Evolutionary conservation across 2,329 filamentous ascomycete genomes (phyloP), one percentile per base, ranked within the genome.

Genomic region (Amauroascus verrucosus): DNA sequence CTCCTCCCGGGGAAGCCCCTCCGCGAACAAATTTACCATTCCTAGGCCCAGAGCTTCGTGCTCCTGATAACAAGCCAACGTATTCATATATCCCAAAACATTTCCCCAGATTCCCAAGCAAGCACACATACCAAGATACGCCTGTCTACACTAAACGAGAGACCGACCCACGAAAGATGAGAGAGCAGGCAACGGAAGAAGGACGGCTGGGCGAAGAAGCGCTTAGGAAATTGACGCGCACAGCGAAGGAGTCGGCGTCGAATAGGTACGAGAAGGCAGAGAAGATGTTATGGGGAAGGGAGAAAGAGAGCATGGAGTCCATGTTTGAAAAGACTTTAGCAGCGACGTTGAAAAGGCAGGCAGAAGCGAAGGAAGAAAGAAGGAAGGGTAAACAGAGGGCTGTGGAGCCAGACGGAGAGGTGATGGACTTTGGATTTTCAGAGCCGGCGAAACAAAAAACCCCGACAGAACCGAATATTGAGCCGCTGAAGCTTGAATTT

Each of bases 171-270:
- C 71, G 79, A 35, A 76, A 74, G 58, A 78, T 83, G 45, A 69
- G 80, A 35, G 82, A 85, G 62, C 74, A 76, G 54, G 81, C 81
- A 3, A 83, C 81, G 2, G 76, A 83, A 61, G 82, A 85, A 63
- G 81, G 81, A 13, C 75, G 83, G 44, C 66, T 82, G 56, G 82
- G 81, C 6, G 82, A 85, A 64, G 78, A 83, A 61, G 81, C 81
- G 18, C 65, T 85, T 57, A 72, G 82, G 47, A 83, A 80, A 61
- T 69, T 85, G 62, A 73, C 76, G 3, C 77, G 77, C 24, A 75
- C 75, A 1, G 70, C 69, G 11, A 67, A 72, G 56, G 63, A 72
- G 48, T 69, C 70, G 20, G 65, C 72, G 33, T 61, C 64, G 2
- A 70, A 70, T 49, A 67, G 68, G 13, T 67, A 70, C 26, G 71